Base-by-base conservation (phyloP, 2,329 filamentous ascomycete genomes). In the Colletotrichum ledebouriae region DNA sequence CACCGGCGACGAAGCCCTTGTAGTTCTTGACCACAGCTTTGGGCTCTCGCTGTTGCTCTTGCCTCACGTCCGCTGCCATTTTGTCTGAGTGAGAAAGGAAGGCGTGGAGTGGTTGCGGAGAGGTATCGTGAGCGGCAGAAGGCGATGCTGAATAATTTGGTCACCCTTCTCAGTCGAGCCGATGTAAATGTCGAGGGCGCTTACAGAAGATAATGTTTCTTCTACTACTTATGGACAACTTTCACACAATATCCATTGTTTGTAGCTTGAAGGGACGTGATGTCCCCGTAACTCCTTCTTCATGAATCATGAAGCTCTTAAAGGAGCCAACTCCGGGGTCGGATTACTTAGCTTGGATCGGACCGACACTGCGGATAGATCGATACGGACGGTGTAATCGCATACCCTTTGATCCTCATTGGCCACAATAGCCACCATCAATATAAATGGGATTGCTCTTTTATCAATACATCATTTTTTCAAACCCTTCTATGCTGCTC, bases 1-100 rank as follows among this genome's bases (percentile, higher is more conserved):
- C 89, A n/a, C 96, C 96, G 1, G 93, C 96, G 33, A 98, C 93
- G 77, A 98, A 99, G n/a, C 95, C 96, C 75, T 93, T 94, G 84
- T 98, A 98, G 77, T 92, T 91, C 73, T 83, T 87, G 74, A 71
- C 67, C 22, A 71, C 74, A 59, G 73, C 71, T 64, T 73, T 74
- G 76, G 80, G 77, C 77, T 81, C 80, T 47, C 69, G 63, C 53
- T 33, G 59, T 50, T 59, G 77, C 76, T 81, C 80, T 49, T 70
- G 63, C 61, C 46, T 66, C 50, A 63, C 50, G n/a, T 70, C 70
- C 20, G 59, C 60, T 22, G 61, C 60, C 68, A 71, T 71, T 17
- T 39, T 61, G 57, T 55, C 39, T 46, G 59, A 42, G 6, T 37
- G 49, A n/a, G 61, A 50, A 47, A 41, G 22, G 34, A 22, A 15